Conservation (phyloP, 805 yeast genomes). For the Wickerhamomyces bovis region DNA sequence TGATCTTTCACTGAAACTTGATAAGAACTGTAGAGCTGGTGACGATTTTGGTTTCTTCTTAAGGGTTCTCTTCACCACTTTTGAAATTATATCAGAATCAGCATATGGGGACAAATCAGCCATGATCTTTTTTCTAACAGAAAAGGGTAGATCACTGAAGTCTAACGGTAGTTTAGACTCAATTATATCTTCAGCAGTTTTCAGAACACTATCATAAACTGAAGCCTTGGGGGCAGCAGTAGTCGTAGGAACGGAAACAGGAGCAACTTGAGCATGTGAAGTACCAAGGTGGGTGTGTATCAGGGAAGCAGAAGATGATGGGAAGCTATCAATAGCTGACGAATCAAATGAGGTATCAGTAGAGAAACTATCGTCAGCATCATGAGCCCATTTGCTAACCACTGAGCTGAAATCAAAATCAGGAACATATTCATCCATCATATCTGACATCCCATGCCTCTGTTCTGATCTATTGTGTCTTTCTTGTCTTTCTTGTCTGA, state of each 20-base stretch:
- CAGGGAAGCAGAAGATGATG: conserved; percentile 14
- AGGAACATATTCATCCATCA: conserved; percentile 75
- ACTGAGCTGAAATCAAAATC: conserved; percentile 54
- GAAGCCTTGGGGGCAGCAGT: conserved; percentile 10
- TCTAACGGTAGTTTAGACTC: conserved; percentile 40
- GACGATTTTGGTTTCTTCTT: conserved; percentile 17
- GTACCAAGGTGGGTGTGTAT: conserved; percentile 22
- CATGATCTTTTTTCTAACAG: conserved; percentile 46
- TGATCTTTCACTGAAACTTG: conserved; percentile 20
- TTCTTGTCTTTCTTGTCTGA: conserved; percentile 3
- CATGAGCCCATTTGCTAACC: conserved; percentile 39
- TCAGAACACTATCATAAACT: conserved; percentile 4
- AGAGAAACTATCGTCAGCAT: conserved; percentile 3
- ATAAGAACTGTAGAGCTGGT: conserved; percentile 24
- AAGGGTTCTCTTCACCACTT: conserved; percentile 22
- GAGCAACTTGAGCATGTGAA: conserved; percentile 29
- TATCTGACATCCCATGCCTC: conserved; percentile 29
- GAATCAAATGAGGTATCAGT: conserved; percentile 15
- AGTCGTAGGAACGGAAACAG: conserved; percentile 30
- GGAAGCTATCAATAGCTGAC: conserved; percentile 6
- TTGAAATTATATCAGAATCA: conserved; percentile 24
- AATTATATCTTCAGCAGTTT: conserved; percentile 27
- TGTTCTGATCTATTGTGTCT: neutral
- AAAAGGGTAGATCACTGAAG: conserved; percentile 52
- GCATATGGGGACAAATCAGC: conserved; percentile 31